Evolutionary conservation across 176 grass and related monocot species (phyloP).

Genomic region (Avena atlantica): DNA sequence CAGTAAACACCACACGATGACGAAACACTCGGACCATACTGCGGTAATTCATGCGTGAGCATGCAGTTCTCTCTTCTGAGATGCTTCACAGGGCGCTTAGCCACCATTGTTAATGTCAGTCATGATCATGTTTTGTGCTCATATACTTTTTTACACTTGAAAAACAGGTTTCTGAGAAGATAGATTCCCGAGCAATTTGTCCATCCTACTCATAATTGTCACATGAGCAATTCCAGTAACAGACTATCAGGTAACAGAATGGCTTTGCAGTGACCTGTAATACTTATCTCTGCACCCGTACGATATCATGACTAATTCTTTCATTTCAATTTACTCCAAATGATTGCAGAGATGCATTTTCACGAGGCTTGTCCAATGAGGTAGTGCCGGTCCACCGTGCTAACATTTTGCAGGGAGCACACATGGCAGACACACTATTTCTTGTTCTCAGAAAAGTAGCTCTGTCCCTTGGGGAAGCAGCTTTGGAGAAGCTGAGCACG

Average conservation of each 20-base stretch:
- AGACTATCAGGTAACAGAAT: neutral
- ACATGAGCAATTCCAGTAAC: neutral
- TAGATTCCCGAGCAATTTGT: neutral
- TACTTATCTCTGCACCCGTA: neutral
- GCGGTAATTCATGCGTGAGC: neutral
- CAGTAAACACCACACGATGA: neutral
- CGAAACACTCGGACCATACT: neutral
- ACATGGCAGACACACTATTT: constrained; percentile 58
- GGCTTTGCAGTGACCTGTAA: neutral
- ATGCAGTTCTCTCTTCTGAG: neutral
- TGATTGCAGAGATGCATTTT: constrained; percentile 3
- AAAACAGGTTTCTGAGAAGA: neutral
- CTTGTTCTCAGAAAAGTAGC: constrained; percentile 53
- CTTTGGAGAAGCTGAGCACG: constrained; percentile 10
- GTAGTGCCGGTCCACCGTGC: neutral
- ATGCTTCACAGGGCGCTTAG: neutral
- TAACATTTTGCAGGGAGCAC: neutral
- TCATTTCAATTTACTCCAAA: neutral
- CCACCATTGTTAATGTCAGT: neutral
- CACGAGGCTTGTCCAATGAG: neutral
- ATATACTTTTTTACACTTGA: neutral
- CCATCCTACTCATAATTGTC: neutral
- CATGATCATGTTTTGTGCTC: neutral
- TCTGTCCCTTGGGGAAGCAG: constrained; percentile 41
- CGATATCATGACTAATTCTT: neutral